Evolutionary conservation across 441 rosid genomes (phyloP).

Genomic region (Theobroma grandiflorum): DNA sequence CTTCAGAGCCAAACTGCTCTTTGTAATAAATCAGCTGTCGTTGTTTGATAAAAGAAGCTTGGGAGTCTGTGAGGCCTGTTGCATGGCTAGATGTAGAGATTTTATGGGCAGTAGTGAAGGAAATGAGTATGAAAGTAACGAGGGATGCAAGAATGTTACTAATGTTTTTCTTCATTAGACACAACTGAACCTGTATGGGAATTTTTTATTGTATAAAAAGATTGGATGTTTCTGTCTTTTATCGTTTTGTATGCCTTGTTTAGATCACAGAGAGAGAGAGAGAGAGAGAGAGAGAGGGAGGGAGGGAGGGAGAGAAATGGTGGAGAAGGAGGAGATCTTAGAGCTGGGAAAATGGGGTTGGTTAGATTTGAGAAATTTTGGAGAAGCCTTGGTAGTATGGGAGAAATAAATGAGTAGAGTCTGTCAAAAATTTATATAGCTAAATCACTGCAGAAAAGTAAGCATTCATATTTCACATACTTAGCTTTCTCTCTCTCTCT

Average conservation of each 20-base stretch:
- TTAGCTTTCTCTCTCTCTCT: not conserved
- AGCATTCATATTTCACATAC: not conserved
- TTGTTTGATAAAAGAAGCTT: constrained; percentile 22
- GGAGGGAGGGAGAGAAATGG: not conserved
- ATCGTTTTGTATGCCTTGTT: not conserved
- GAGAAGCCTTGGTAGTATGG: not conserved
- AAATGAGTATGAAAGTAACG: constrained; percentile 27
- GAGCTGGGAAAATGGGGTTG: not conserved
- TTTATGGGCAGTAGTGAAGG: constrained; percentile 28
- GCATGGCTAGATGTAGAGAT: constrained; percentile 30
- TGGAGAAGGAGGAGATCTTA: not conserved
- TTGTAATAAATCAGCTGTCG: constrained; percentile 40
- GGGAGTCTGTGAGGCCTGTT: not conserved
- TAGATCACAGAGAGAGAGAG: not conserved
- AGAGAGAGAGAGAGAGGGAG: not conserved
- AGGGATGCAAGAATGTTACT: constrained; percentile 24
- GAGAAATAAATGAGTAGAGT: not conserved
- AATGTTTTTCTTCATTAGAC: constrained; percentile 38
- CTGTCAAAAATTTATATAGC: not conserved
- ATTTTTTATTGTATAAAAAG: not conserved
- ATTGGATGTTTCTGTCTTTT: not conserved
- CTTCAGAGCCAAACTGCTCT: constrained; percentile 30
- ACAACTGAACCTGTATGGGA: constrained; percentile 5
- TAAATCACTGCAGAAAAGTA: not conserved
- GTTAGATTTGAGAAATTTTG: not conserved